A percentile compares a stretch with the other conserved stretches of the same genome.
Conservation (phyloP, 2,329 filamentous ascomycete species). For the Cadophora sp. region DNA sequence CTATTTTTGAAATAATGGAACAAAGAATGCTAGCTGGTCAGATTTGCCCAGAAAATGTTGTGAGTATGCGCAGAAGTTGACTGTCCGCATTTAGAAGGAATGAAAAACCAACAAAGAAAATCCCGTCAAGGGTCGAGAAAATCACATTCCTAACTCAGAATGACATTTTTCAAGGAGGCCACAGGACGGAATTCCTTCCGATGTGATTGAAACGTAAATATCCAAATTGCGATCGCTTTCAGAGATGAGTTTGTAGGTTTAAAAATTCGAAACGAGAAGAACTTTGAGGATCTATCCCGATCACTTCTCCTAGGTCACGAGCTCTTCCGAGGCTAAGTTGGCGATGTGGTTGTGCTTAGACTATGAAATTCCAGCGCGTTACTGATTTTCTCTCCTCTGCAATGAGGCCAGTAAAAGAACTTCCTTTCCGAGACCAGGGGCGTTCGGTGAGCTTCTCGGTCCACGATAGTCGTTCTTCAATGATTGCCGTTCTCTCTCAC, state of each 20-base stretch:
- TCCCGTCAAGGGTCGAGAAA: neutral
- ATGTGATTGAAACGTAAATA: no score
- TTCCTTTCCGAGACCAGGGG: neutral
- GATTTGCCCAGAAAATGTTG: neutral
- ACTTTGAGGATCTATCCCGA: no score
- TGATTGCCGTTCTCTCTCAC: slow-evolving; percentile 16
- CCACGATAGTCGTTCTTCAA: slow-evolving; percentile 15
- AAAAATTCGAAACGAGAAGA: neutral
- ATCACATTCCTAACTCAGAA: neutral
- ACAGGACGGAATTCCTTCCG: neutral
- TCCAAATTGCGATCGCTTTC: no score
- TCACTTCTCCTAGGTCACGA: neutral
- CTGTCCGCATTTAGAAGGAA: neutral
- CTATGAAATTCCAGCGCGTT: slow-evolving; percentile 12
- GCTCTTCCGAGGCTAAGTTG: slow-evolving; percentile 13
- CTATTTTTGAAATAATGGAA: neutral
- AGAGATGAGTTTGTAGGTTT: neutral
- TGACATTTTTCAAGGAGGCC: neutral
- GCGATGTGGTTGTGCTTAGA: slow-evolving; percentile 8
- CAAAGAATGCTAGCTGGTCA: neutral
- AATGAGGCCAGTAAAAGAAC: neutral
- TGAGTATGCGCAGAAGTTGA: neutral
- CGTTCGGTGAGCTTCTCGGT: slow-evolving; percentile 6
- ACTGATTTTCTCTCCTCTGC: slow-evolving; percentile 14
- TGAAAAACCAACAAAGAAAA: neutral